phyloP scores from a whole-genome alignment of 495 filamentous ascomycete genomes.

The Aspergillus biplanus region DNA sequence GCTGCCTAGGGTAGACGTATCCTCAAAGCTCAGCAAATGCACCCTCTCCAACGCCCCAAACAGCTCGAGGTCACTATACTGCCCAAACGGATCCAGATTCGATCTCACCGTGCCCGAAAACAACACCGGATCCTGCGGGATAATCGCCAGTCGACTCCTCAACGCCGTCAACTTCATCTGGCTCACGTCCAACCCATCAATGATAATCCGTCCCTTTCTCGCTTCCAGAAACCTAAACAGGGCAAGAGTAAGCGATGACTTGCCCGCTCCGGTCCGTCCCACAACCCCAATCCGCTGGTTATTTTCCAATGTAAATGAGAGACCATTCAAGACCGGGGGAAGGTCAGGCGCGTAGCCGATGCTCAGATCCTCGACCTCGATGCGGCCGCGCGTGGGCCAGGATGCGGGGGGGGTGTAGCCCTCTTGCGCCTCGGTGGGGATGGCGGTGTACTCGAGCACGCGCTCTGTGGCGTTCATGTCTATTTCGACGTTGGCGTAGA shows the following conservation, averaged over 20 bases:
- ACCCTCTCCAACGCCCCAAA: conserved; percentile 76
- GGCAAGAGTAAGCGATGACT: conserved; percentile 80
- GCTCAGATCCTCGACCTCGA: conserved; percentile 74
- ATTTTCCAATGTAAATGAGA: conserved; percentile 69
- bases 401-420: conserved; percentile 67
- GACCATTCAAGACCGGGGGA: conserved; percentile 72
- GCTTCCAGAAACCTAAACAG: conserved; percentile 85
- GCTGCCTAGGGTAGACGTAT: conserved; percentile 38
- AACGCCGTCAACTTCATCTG: conserved; percentile 74
- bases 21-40: conserved; percentile 61
- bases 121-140: conserved; percentile 84
- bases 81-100: conserved; percentile 81
- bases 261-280: conserved; percentile 85
- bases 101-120: conserved; percentile 84
- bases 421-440: conserved; percentile 67
- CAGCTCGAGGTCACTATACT: conserved; percentile 72
- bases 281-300: conserved; percentile 83
- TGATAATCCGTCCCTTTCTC: conserved; percentile 66
- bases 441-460: conserved; percentile 76
- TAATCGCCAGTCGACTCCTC: conserved; percentile 77
- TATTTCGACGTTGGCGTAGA: conserved; percentile 63
- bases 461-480: conserved; percentile 86
- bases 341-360: conserved; percentile 78
- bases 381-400: conserved; percentile 77
- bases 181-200: conserved; percentile 78